These are phyloP conservation scores for Candida labiduridarum DNA, from an alignment of 1,139 yeast species.

Conservation along the genomic window DNA sequence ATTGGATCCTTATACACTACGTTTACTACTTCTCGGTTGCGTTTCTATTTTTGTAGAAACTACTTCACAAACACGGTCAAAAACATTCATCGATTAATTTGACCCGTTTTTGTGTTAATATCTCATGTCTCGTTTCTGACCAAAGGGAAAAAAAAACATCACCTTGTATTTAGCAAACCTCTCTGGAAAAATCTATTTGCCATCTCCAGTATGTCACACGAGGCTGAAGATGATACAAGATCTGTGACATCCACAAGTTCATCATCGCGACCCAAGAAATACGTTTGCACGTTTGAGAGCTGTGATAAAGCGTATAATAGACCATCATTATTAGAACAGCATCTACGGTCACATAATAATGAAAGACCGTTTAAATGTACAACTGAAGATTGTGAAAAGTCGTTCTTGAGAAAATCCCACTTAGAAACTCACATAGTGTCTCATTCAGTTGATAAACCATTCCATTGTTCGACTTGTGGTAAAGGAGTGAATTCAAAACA, in stretches of 20 bases:
- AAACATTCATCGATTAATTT: background rate
- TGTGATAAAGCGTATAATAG: slow-evolving; percentile 79
- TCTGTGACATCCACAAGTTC: slow-evolving; percentile 15
- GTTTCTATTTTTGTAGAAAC: no score
- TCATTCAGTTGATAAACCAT: slow-evolving; percentile 67
- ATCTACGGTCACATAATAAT: slow-evolving; percentile 74
- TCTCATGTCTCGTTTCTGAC: background rate
- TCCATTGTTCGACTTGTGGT: slow-evolving; percentile 72
- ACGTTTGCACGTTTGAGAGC: slow-evolving; percentile 59
- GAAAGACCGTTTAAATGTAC: slow-evolving; percentile 75
- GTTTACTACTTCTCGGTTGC: no score
- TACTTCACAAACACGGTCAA: background rate
- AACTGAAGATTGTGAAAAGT: slow-evolving; percentile 54
- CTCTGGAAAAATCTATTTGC: background rate
- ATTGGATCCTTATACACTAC: background rate
- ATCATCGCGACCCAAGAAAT: slow-evolving; percentile 56
- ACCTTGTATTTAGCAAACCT: background rate
- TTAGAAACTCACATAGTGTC: slow-evolving; percentile 72
- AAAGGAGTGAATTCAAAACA: slow-evolving; percentile 84
- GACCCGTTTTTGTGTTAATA: background rate
- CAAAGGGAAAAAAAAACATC: slow-evolving; percentile 4
- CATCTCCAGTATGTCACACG: background rate
- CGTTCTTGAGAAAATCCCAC: slow-evolving; percentile 79
- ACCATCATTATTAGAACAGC: slow-evolving; percentile 85
- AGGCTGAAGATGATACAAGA: slow-evolving; percentile 9